A percentile compares a stretch with the other conserved stretches of the same genome.
These are phyloP conservation scores for Blastomyces percursus DNA, from an alignment of 2,329 filamentous ascomycete genomes.

Conservation along the genomic window DNA sequence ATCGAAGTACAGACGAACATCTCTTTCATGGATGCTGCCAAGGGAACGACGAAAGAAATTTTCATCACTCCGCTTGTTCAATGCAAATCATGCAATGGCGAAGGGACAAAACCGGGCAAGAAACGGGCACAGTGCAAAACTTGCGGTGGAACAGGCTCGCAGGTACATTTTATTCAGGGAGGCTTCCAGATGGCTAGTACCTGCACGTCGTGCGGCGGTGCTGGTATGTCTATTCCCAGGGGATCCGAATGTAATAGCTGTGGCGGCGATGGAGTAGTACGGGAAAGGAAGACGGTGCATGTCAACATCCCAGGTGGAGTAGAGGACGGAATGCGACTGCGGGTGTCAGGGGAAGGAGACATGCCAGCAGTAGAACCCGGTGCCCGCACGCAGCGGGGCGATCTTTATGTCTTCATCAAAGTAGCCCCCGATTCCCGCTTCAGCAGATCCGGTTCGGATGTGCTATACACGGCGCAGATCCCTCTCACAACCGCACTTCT, in stretches of 20 bases:
- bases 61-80: conserved; percentile 68
- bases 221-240: conserved; percentile 62
- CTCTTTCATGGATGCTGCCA: conserved; percentile 91
- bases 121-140: conserved; percentile 61
- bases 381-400: conserved; percentile 60
- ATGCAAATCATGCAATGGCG: conserved; percentile 74
- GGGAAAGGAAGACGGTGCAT: conserved; percentile 70
- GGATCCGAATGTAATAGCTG: conserved; percentile 74
- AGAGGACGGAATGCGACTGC: conserved; percentile 88
- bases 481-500: conserved; percentile 87
- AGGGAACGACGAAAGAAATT: conserved; percentile 81
- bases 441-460: conserved; percentile 73
- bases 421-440: conserved; percentile 88
- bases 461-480: conserved; percentile 83
- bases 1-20: conserved; percentile 92
- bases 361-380: conserved; percentile 58
- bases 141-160: conserved; percentile 77
- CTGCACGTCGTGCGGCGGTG: conserved; percentile 69
- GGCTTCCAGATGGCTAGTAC: conserved; percentile 95
- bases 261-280: conserved; percentile 68
- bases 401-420: conserved; percentile 81
- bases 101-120: conserved; percentile 70
- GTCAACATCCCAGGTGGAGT: conserved; percentile 92
- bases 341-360: conserved; percentile 78
- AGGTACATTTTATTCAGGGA: conserved; percentile 79